A percentile compares a stretch with the other conserved stretches of the same genome.
Conservation (phyloP, 495 filamentous ascomycete species). For the Elasticomyces elasticus region DNA sequence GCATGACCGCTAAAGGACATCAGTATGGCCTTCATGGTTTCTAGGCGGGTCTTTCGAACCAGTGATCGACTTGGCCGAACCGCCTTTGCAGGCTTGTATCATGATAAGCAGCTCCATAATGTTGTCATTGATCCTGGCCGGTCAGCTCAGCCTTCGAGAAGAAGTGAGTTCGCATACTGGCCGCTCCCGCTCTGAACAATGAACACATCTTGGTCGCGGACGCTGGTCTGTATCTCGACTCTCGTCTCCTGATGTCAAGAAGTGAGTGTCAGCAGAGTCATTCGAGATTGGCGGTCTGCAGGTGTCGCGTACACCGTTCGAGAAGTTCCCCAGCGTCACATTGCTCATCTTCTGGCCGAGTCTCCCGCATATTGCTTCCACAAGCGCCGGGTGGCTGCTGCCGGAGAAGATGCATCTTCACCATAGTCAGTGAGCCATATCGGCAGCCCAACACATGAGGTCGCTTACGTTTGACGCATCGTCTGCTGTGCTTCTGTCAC, state of each 20-base stretch:
- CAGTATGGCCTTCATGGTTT: background rate
- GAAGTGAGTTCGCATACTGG: slow-evolving; percentile 39
- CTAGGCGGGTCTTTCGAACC: slow-evolving; percentile 44
- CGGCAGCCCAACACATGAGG: no score
- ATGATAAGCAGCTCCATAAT: slow-evolving; percentile 98
- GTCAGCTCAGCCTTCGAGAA: slow-evolving; percentile 24
- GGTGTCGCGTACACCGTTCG: no score
- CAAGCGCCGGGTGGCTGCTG: slow-evolving; percentile 56
- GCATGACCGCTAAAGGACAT: slow-evolving; percentile 67
- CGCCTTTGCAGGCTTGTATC: slow-evolving; percentile 96
- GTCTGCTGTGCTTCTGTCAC: background rate
- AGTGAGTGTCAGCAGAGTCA: background rate
- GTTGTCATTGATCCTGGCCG: slow-evolving; percentile 70
- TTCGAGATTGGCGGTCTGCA: background rate
- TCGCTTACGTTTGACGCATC: slow-evolving; percentile 2
- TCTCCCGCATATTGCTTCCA: slow-evolving; percentile 62
- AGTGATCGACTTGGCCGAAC: slow-evolving; percentile 93
- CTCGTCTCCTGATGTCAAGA: slow-evolving; percentile 82
- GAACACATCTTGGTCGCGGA: slow-evolving; percentile 97
- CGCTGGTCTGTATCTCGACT: slow-evolving; percentile 84
- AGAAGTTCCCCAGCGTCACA: slow-evolving; percentile 53
- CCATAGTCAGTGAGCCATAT: background rate
- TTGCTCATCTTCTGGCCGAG: slow-evolving; percentile 56
- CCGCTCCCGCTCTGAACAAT: slow-evolving; percentile 94
- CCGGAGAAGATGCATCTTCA: slow-evolving; percentile 54